Evolutionary conservation across 1,139 yeast genomes (phyloP).

Genomic region (Diutina rugosa): DNA sequence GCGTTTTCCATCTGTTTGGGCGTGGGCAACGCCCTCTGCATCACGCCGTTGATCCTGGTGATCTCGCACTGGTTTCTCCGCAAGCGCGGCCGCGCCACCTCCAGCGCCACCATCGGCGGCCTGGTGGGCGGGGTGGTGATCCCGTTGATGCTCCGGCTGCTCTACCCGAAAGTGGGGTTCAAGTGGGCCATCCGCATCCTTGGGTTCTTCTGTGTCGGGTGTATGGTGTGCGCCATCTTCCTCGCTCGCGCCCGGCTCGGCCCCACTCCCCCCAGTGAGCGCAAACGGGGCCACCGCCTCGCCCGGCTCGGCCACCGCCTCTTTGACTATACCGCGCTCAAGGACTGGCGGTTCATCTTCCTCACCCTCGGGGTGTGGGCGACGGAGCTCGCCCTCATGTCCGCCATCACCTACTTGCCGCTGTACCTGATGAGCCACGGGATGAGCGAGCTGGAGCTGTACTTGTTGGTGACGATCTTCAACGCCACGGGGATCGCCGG

Average conservation of each 20-base stretch:
- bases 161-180: constrained; percentile 15
- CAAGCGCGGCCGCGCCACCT: constrained; percentile 14
- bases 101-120: constrained; percentile 16
- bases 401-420: constrained; percentile 30
- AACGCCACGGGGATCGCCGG: constrained; percentile 29
- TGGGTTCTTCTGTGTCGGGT: constrained; percentile 7
- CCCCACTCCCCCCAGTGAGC: background rate
- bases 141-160: constrained; percentile 13
- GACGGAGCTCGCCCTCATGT: constrained; percentile 6
- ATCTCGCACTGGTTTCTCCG: constrained; percentile 14
- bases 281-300: background rate
- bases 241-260: background rate
- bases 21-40: constrained; percentile 32
- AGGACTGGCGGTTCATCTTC: constrained; percentile 4
- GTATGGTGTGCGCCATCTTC: background rate
- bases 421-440: constrained; percentile 36
- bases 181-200: constrained; percentile 18
- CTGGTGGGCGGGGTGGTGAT: constrained; percentile 17
- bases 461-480: constrained; percentile 26
- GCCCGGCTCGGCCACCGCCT: background rate
- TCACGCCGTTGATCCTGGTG: constrained; percentile 41
- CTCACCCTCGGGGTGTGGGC: constrained; percentile 6
- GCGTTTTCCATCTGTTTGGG: constrained; percentile 15
- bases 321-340: constrained; percentile 3
- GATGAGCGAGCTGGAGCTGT: constrained; percentile 25